Evolutionary conservation across 2,329 filamentous ascomycete species (phyloP), one percentile per base, ranked within the genome.

Genomic region (Fusarium verticillioides): DNA sequence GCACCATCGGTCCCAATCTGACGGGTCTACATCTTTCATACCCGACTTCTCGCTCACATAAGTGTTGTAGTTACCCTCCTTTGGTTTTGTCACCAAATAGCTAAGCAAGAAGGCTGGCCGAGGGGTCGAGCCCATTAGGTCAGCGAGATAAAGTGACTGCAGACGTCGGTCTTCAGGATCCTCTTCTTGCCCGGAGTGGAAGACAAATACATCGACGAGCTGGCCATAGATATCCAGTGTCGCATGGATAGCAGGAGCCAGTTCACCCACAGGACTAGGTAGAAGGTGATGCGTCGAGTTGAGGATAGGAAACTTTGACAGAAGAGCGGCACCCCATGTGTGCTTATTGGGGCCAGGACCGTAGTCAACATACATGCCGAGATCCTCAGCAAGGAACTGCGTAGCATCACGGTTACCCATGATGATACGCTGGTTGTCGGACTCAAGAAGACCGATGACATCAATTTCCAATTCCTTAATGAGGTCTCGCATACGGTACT

Each of bases 321-420:
- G 88, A 49, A 99, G 87, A 28, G 95, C 96, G 15, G 92, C 90
- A 58, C 96, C 96, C 96, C 96, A 99, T 0, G 96, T 99, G 85
- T 99, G 96, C 85, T 98, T 99, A 88, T 99, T 97, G 11, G 96
- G 96, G 4, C 96, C 96, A 36, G 96, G 96, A 62, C 96, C 96
- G 79, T 95, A 98, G 84, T 99, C 96, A 56, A 97, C 95, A 79
- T 98, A 99, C 96, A 99, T 99, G 77, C 96, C 96, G 16, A 99
- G 88, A 75, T 99, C 95, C 81, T 98, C 96, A 26, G 96, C 95
- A 13, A 99, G 89, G 83, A 94, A 97, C 81, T 98, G 96, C 3
- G 96, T 98, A 13, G 94, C 93, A 81, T 99, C 96, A 75, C 96
- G 93, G 84, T 98, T 99, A 79, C 96, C 96, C 96, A 98, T 99